Conservation (phyloP, 345 rosid species). For the Corymbia maculata region DNA sequence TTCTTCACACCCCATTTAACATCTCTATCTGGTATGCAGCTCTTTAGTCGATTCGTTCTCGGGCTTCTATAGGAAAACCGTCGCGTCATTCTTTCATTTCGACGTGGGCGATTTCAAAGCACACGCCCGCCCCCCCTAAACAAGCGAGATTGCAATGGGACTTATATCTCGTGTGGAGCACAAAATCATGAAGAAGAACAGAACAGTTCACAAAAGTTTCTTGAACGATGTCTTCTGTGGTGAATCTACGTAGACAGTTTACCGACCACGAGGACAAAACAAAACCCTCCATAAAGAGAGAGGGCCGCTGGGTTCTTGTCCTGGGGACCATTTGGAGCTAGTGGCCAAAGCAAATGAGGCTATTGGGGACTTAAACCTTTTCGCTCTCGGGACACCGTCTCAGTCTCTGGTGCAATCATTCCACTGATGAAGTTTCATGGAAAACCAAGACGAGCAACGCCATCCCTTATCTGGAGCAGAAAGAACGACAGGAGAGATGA, state of each 20-base stretch:
- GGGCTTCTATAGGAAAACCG: not conserved
- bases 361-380: not conserved
- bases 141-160: not conserved
- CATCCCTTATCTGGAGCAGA: not conserved
- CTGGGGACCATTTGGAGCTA: not conserved
- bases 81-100: not conserved
- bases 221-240: not conserved
- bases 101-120: not conserved
- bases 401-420: not conserved
- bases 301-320: not conserved
- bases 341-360: not conserved
- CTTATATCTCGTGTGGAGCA: not conserved
- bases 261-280: not conserved
- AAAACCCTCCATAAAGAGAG: not conserved
- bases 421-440: not conserved
- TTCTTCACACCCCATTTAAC: not conserved
- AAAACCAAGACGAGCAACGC: not conserved
- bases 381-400: not conserved
- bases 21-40: not conserved
- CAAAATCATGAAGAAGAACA: not conserved
- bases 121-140: not conserved
- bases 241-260: not conserved
- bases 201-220: not conserved
- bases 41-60: not conserved
- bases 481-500: not conserved